Evolutionary conservation across 768 basidiomycete genomes (phyloP).

Genomic region (Pleurotus salmoneostramineus): DNA sequence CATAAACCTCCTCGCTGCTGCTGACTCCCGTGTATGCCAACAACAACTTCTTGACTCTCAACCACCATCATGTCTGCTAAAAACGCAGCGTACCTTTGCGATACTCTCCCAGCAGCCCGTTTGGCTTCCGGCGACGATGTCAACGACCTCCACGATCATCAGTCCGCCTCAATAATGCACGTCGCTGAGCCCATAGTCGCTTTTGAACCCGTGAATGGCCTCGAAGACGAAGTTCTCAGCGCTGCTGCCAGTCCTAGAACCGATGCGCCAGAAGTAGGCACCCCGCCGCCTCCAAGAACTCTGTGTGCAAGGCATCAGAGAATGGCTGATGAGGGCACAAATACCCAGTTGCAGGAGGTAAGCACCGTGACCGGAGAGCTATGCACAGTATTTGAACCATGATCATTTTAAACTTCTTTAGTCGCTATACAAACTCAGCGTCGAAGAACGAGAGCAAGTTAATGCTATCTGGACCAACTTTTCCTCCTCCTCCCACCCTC

Average conservation of each 20-base stretch:
- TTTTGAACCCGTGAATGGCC: conserved; percentile 14
- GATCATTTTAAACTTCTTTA: too few species aligned
- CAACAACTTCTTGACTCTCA: conserved; percentile 2
- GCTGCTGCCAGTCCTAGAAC: conserved; percentile 30
- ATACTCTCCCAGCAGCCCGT: conserved; percentile 65
- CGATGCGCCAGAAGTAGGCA: conserved; percentile 8
- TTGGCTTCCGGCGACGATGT: conserved; percentile 27
- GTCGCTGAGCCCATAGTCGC: conserved; percentile 1
- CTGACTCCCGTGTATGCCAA: conserved; percentile 6
- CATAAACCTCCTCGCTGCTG: conserved; percentile 7
- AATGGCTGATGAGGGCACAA: conserved; percentile 95
- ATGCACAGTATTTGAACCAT: not conserved
- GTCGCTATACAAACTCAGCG: conserved; percentile 87
- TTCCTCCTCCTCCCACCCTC: conserved; percentile 88
- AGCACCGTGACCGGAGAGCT: conserved; percentile 16
- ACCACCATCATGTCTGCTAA: conserved; percentile 17
- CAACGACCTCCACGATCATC: conserved; percentile 9
- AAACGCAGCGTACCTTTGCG: conserved; percentile 52
- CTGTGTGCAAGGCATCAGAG: conserved; percentile 92
- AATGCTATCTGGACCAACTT: conserved; percentile 96
- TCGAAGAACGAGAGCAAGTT: conserved; percentile 83
- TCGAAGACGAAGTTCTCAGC: conserved; percentile 35
- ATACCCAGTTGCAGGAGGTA: conserved; percentile 87
- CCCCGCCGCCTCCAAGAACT: conserved; percentile 50
- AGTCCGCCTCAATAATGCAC: not conserved